Base-by-base conservation (phyloP, 2,329 filamentous ascomycete species). In the Fusarium sublunatum region DNA sequence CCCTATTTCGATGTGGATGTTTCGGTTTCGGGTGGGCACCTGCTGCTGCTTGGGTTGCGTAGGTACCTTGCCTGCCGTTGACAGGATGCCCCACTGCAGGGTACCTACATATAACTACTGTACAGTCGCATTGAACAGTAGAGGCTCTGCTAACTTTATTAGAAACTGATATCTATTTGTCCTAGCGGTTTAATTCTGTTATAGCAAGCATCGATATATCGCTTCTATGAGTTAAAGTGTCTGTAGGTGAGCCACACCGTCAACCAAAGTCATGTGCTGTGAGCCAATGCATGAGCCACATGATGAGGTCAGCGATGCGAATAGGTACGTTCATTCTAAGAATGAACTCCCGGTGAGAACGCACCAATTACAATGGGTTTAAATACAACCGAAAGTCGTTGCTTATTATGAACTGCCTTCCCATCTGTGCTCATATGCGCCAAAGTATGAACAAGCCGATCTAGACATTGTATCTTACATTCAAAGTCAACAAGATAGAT, bases 1-100 rank as follows among this genome's bases (percentile, higher is more conserved):
- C 64, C 64, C 61, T 67, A 67, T 62, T 60, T 67, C 57, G 57
- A 68, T 50, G 51, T 65, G 63, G 59, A 61, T 44, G 64, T 67
- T 65, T 58, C 55, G 56, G 64, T 67, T 65, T 58, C 55, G 56
- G 56, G 61, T 53, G 61, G 61, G 46, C 61, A 52, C 60, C 49
- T 64, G 60, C 42, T 19, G 19, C n/a, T n/a, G n/a, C n/a, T 48
- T 58, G 40, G 58, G 54, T 38, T 52, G 35, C 26, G 61, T 65
- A 63, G 19, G 19, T 19, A 19, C 19, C 19, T 19, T 19, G 19
- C 61, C 62, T 65, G 58, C 61, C 62, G 58, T 29, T 57, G 44
- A 19, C 19, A 19, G 19, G 19, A 32, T 54, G 62, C 58, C 60
- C 63, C 63, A 65, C 63, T 39, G 28, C 58, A 67, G 62, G n/a